Evolutionary conservation across 495 filamentous ascomycete species (phyloP).

Genomic region (Echria macrotheca): DNA sequence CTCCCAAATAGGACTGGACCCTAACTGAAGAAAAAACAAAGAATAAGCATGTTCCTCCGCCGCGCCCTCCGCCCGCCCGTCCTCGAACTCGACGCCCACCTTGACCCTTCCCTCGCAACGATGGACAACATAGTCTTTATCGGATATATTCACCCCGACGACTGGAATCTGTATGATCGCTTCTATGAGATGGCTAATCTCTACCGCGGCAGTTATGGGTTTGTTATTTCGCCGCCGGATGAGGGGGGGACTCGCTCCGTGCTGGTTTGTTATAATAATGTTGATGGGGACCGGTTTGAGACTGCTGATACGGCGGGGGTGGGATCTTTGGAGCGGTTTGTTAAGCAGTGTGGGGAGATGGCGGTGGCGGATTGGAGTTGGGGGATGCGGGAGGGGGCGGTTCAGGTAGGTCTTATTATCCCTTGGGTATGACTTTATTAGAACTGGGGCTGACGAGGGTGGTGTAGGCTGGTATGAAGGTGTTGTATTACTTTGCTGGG

Average conservation of each 20-base stretch:
- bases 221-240: constrained; percentile 23
- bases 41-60: constrained; percentile 28
- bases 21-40: too few species aligned
- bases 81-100: constrained; percentile 25
- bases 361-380: background rate
- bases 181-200: constrained; percentile 23
- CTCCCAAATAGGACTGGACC: too few species aligned
- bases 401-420: background rate
- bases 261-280: constrained; percentile 28
- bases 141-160: constrained; percentile 13
- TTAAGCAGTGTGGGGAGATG: background rate
- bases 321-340: background rate
- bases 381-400: background rate
- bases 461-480: constrained; percentile 27
- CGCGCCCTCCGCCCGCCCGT: constrained; percentile 21
- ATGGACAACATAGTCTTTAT: constrained; percentile 20
- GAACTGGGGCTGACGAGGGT: background rate
- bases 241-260: constrained; percentile 7
- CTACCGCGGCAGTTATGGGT: constrained; percentile 26
- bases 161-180: constrained; percentile 14
- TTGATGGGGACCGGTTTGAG: constrained; percentile 14
- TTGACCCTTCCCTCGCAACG: constrained; percentile 3
- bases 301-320: background rate
- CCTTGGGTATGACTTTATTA: background rate
- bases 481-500: constrained; percentile 30